These are phyloP conservation scores for Jacaranda copaia DNA, from an alignment of 257 asterid genomes.

Conservation along the genomic window DNA sequence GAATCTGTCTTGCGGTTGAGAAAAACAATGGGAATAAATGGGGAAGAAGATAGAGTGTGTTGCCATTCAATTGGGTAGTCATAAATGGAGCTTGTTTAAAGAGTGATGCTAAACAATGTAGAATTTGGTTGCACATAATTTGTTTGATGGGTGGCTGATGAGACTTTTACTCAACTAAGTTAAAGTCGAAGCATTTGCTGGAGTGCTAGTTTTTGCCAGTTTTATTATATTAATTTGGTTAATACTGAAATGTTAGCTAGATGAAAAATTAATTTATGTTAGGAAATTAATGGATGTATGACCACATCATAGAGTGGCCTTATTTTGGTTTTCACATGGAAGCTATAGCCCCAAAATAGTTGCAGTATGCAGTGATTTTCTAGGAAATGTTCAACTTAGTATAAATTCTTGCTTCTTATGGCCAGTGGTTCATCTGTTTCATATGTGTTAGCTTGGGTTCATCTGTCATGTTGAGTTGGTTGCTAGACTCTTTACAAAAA, in stretches of 20 bases:
- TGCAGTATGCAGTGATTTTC: not conserved
- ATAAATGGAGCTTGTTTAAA: not conserved
- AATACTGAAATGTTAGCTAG: not conserved
- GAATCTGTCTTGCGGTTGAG: not conserved
- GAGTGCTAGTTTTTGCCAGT: not conserved
- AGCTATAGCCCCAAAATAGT: not conserved
- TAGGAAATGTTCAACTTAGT: not conserved
- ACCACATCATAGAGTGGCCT: not conserved
- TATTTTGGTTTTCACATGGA: not conserved
- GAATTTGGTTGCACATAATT: constrained; percentile 12
- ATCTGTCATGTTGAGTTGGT: not conserved
- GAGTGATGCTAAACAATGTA: not conserved
- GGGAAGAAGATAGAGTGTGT: not conserved
- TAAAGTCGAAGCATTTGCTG: not conserved
- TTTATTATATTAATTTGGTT: not conserved
- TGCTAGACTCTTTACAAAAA: not conserved
- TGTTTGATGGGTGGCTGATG: constrained; percentile 26
- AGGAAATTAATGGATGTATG: not conserved
- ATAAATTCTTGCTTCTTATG: not conserved
- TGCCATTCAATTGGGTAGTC: not conserved
- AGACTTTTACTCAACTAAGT: not conserved
- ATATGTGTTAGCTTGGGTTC: not conserved
- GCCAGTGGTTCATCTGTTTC: not conserved
- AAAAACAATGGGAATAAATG: too few species aligned
- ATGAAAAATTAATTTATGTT: not conserved